Percentiles rank a stretch among this genome's conserved stretches.
phyloP scores from a whole-genome alignment of 495 filamentous ascomycete species.

The Sordaria brevicollis region DNA sequence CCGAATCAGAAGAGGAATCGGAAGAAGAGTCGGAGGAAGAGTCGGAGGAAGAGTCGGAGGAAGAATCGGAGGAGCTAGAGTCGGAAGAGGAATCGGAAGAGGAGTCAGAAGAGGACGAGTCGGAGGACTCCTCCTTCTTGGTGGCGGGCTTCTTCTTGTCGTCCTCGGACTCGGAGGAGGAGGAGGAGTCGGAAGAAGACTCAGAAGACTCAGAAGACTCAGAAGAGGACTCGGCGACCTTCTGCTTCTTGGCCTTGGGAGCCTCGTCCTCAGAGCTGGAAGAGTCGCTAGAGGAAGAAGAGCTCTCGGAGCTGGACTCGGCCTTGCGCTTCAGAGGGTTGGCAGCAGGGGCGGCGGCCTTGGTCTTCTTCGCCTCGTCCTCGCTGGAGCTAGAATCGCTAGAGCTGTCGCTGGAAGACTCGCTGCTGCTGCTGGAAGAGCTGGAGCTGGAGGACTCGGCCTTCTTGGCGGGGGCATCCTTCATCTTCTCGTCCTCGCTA shows the following conservation, averaged over 20 bases:
- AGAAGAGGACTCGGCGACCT: slow-evolving; percentile 15
- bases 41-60: slow-evolving; percentile 29
- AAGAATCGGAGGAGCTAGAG: slow-evolving; percentile 26
- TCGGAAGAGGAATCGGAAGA: slow-evolving; percentile 28
- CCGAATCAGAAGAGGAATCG: slow-evolving; percentile 18
- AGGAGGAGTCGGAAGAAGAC: slow-evolving; percentile 26
- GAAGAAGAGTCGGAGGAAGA: slow-evolving; percentile 16
- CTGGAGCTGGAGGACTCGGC: slow-evolving; percentile 26
- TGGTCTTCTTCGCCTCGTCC: slow-evolving; percentile 43
- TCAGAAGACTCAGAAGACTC: slow-evolving; percentile 27
- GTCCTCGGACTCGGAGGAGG: slow-evolving; percentile 37
- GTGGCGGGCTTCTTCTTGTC: slow-evolving; percentile 8
- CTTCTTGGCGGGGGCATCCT: slow-evolving; percentile 31
- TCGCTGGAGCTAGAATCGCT: slow-evolving; percentile 51
- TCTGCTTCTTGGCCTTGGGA: slow-evolving; percentile 19
- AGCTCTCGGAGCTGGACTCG: slow-evolving; percentile 35
- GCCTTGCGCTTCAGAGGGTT: slow-evolving; percentile 58
- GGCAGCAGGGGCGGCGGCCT: slow-evolving; percentile 16
- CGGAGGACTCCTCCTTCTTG: slow-evolving; percentile 20
- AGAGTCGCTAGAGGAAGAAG: slow-evolving; percentile 20
- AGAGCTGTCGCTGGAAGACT: slow-evolving; percentile 43
- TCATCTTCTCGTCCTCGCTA: slow-evolving; percentile 48
- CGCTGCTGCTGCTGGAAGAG: slow-evolving; percentile 31
- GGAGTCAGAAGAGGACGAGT: slow-evolving; percentile 23
- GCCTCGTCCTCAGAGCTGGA: slow-evolving; percentile 12